Conservation (phyloP, 2,329 filamentous ascomycete species). For the Dactylellina cionopaga region DNA sequence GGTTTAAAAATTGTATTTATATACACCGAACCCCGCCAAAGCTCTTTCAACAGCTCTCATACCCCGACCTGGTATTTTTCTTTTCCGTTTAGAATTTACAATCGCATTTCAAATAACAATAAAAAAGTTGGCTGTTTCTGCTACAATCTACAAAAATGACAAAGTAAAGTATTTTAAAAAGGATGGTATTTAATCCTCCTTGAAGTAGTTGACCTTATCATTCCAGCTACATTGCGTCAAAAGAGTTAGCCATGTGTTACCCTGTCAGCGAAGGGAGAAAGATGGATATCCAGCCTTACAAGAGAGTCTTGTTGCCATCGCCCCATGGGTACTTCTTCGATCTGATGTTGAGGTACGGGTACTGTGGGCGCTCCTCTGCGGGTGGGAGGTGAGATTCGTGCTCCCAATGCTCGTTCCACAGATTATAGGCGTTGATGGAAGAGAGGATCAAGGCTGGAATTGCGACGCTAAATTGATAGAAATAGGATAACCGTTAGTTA, state of each 20-base stretch:
- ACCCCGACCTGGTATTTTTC: not conserved
- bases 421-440: slow-evolving; percentile 82
- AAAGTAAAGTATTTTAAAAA: not conserved
- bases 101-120: slow-evolving; percentile 18
- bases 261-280: not conserved
- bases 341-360: slow-evolving; percentile 97
- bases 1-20: slow-evolving; percentile 22
- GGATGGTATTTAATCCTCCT: slow-evolving; percentile 75
- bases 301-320: slow-evolving; percentile 85
- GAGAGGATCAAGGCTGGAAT: slow-evolving; percentile 78
- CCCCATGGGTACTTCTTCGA: slow-evolving; percentile 96
- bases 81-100: slow-evolving; percentile 19
- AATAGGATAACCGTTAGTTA: slow-evolving; percentile 27
- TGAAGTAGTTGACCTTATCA: slow-evolving; percentile 93
- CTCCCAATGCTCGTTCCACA: slow-evolving; percentile 97
- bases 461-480: slow-evolving; percentile 70
- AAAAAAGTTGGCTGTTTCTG: slow-evolving; percentile 4
- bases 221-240: slow-evolving; percentile 77
- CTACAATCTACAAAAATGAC: slow-evolving; percentile 27
- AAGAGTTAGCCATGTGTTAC: slow-evolving; percentile 12
- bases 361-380: slow-evolving; percentile 89
- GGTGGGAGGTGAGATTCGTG: slow-evolving; percentile 88
- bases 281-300: slow-evolving; percentile 21
- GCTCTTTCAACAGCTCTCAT: slow-evolving; percentile 4
- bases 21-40: slow-evolving; percentile 31